Evolutionary conservation across 768 basidiomycete species (phyloP).

Genomic region (Termitomyces sp.): DNA sequence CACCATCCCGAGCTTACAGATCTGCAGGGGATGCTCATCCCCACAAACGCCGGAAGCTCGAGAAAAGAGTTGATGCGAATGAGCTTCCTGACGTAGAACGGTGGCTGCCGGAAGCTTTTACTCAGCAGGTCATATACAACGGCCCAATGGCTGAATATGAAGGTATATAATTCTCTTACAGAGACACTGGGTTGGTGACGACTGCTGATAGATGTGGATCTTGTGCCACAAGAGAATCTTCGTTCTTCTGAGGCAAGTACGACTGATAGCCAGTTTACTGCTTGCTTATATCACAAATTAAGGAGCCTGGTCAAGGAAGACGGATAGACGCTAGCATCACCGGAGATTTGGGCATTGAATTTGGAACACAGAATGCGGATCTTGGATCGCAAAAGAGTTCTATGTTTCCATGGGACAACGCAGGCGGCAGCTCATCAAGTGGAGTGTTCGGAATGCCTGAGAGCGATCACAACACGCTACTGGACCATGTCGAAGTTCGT

Average conservation of each 20-base stretch:
- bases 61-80: not conserved
- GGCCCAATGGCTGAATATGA: not conserved
- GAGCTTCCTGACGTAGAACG: not conserved
- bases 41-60: conserved; percentile 45
- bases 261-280: not conserved
- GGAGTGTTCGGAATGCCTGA: conserved; percentile 33
- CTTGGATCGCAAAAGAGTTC: conserved; percentile 63
- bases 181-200: not conserved
- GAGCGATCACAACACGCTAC: conserved; percentile 38
- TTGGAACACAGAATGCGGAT: conserved; percentile 31
- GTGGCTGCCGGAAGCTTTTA: not conserved
- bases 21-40: conserved; percentile 34
- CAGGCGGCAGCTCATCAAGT: conserved; percentile 61
- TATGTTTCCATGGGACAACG: conserved; percentile 83
- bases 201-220: not conserved
- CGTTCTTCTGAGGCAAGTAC: conserved; percentile 57
- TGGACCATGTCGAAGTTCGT: conserved; percentile 50
- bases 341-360: conserved; percentile 47
- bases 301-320: conserved; percentile 89
- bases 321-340: conserved; percentile 48
- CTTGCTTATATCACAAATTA: not conserved
- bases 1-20: not conserved
- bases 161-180: not conserved
- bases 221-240: conserved; percentile 12
- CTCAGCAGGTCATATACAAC: not conserved